Conservation (phyloP, 257 asterid species). For the Ophiorrhiza pumila region DNA sequence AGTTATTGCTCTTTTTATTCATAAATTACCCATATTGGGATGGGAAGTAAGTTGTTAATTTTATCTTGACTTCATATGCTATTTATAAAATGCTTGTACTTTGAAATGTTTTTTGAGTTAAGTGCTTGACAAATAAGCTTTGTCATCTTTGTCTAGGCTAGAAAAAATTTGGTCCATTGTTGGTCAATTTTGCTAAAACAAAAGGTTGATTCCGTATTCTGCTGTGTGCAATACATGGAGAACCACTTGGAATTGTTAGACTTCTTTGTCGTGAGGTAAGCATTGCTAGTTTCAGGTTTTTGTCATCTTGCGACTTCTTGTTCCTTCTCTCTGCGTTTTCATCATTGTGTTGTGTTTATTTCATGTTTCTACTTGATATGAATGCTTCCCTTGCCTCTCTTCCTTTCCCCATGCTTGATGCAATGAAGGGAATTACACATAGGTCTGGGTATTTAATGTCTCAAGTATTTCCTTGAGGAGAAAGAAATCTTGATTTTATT, state of each 20-base stretch:
- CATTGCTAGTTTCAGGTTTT: constrained; percentile 15
- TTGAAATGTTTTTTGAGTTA: constrained; percentile 15
- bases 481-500: neutral
- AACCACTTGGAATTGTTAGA: constrained; percentile 90
- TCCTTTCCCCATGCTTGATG: neutral
- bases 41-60: constrained; percentile 79
- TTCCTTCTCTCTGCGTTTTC: neutral
- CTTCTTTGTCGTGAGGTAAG: constrained; percentile 93
- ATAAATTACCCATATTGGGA: constrained; percentile 78
- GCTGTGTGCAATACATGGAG: constrained; percentile 84
- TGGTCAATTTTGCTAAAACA: constrained; percentile 94
- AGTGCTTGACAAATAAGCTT: constrained; percentile 25
- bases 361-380: neutral
- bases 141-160: constrained; percentile 51
- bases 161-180: constrained; percentile 83
- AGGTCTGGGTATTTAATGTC: neutral
- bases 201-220: constrained; percentile 60
- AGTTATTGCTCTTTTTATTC: constrained; percentile 80
- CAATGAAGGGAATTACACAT: neutral
- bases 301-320: constrained; percentile 6
- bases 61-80: constrained; percentile 1
- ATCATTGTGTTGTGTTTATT: neutral
- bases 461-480: neutral
- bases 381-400: neutral
- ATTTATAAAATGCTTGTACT: neutral